Conservation (phyloP, 306 rosid genomes). For the Senna siamea region DNA sequence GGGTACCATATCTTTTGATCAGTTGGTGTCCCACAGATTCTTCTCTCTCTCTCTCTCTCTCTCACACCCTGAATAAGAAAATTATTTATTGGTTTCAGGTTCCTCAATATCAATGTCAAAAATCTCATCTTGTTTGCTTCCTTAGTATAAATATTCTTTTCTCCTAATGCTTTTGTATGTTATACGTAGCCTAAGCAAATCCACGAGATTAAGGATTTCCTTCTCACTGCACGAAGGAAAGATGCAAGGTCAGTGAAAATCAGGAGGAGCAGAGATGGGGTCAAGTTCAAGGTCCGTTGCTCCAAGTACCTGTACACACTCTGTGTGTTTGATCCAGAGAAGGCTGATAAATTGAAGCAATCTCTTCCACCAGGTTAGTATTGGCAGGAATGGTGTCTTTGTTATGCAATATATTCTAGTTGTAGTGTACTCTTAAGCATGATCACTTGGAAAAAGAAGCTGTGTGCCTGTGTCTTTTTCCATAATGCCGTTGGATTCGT, state of each 20-base stretch:
- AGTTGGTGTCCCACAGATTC: too few relatives aligned
- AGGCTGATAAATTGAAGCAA: slow-evolving; percentile 90
- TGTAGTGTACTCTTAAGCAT: not conserved
- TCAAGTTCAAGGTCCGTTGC: slow-evolving; percentile 90
- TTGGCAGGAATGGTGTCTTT: not conserved
- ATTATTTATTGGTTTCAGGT: not conserved
- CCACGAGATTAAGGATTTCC: slow-evolving; percentile 91
- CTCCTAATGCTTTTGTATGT: not conserved
- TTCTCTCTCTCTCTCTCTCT: too few relatives aligned
- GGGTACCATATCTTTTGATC: too few relatives aligned
- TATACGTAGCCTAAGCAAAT: slow-evolving; percentile 77
- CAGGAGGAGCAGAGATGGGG: slow-evolving; percentile 74
- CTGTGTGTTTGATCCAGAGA: slow-evolving; percentile 72
- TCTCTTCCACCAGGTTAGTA: slow-evolving; percentile 82
- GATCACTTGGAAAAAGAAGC: not conserved
- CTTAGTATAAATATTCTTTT: not conserved
- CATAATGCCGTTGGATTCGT: not conserved
- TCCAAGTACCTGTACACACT: slow-evolving; percentile 86
- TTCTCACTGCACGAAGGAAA: slow-evolving; percentile 81
- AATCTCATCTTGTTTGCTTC: not conserved
- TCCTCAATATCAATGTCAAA: not conserved
- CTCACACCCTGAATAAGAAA: too few relatives aligned
- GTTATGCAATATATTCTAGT: not conserved
- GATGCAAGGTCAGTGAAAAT: slow-evolving; percentile 82
- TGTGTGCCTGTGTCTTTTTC: not conserved